Evolutionary conservation across 768 basidiomycete genomes (phyloP), one percentile per base, ranked within the genome.

Genomic region (Pleurotus tuber-regium): DNA sequence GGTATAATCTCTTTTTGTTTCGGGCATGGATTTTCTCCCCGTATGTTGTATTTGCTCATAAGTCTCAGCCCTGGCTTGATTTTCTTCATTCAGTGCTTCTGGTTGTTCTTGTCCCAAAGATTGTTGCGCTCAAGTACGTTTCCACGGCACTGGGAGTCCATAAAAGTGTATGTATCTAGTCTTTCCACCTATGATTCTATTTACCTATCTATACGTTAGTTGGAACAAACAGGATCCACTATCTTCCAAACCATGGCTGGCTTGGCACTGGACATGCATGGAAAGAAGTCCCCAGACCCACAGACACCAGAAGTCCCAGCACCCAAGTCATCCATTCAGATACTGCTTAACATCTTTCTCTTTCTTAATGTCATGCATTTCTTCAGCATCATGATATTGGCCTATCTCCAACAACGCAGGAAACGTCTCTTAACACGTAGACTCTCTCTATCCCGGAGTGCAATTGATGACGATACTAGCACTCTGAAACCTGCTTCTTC

Each of bases 101-200:
- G 9, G 89, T 87, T 6, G 74, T 91, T 12, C 72, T 91, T 28
- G 89, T 90, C 0, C 87, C 89, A 0, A 78, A 76, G 46, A 78
- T 91, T 24, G 86, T 91, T 0, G 77, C 82, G 5, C 57, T 76
- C 16, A 86, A 85, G 62, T 90, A 86, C 63, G 81, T 91, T 39
- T 85, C 86, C 1, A 90, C 89, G 1, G 87, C 86, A 4, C 72
- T 91, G 0, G 89, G 87, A 1, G 82, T 83, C 5, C 87, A 91
- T 61, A 90, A 91, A 63, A 82, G 83, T 61, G 89, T 89, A 68
- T 55, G 84, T 67, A 4, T 25, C 28, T 33, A 1, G 19, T 46
- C 25, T 43, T 18, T 12, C 28, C 12, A 28, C 5, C 18, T 52
- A 28, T 54, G 9, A 33, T 36, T 14, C 40, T 42, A n/a, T 39